phyloP scores from a whole-genome alignment of 2,329 filamentous ascomycete genomes.

The Cercospora sojina region DNA sequence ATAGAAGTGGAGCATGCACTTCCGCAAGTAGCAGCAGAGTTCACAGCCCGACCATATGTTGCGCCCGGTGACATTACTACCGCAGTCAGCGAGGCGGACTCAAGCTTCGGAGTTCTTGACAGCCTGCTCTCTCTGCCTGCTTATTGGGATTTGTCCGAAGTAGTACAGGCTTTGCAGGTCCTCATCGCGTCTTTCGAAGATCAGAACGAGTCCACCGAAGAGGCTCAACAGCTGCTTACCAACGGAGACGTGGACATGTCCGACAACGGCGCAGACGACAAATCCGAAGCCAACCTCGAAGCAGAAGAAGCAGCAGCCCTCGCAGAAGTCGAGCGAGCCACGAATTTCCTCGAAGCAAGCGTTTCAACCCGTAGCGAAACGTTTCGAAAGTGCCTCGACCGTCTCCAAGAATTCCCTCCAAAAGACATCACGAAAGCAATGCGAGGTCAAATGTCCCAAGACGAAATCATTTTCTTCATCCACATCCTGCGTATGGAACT shows the following conservation, averaged over 20 bases:
- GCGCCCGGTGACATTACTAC: slow-evolving; percentile 59
- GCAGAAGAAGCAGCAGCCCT: slow-evolving; percentile 41
- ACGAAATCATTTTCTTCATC: slow-evolving; percentile 70
- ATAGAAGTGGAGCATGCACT: slow-evolving; percentile 47
- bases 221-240: slow-evolving; percentile 18
- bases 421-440: slow-evolving; percentile 62
- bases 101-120: slow-evolving; percentile 65
- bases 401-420: slow-evolving; percentile 65
- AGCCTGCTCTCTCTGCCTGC: slow-evolving; percentile 63
- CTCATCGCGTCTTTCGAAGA: slow-evolving; percentile 68
- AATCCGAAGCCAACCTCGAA: slow-evolving; percentile 33
- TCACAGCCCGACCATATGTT: slow-evolving; percentile 42
- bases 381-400: slow-evolving; percentile 66
- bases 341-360: slow-evolving; percentile 66
- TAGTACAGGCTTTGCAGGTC: slow-evolving; percentile 64
- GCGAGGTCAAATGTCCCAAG: slow-evolving; percentile 56
- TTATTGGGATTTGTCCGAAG: slow-evolving; percentile 63
- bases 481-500: slow-evolving; percentile 71
- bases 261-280: slow-evolving; percentile 25
- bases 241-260: slow-evolving; percentile 50
- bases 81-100: slow-evolving; percentile 64
- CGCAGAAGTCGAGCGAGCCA: slow-evolving; percentile 64
- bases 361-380: slow-evolving; percentile 62
- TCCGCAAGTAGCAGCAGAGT: slow-evolving; percentile 11
- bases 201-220: slow-evolving; percentile 25